Base-by-base conservation (phyloP, 106 monocot genomes). In the Dendrobium chrysotoxum region DNA sequence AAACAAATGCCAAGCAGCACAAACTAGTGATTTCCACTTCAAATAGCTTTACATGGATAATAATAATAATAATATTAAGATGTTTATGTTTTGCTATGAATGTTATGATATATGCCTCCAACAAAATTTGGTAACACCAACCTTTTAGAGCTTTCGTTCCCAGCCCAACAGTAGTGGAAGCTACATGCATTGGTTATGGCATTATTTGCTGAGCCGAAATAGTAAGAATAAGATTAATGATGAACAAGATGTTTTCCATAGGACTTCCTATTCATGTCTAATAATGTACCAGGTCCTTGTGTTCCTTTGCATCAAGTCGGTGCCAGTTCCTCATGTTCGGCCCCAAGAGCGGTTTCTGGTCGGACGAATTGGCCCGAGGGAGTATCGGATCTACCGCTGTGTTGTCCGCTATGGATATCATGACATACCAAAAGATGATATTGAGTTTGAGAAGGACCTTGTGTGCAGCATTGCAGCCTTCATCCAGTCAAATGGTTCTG, bases 321-420 rank as follows among this genome's bases (percentile, higher is more conserved):
- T 98, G 54, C 94, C 90, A 0, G 89, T 95, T 35, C 98, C 98
- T 7, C 86, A 88, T 30, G 92, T 98, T 18, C 80, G 61, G 9
- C 85, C 88, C 0, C 86, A 89, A 28, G 94, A 98, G 54, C 76
- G 98, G 26, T 98, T 94, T 81, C 89, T 98, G 7, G 88, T 98
- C 0, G 94, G 98, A 0, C 86, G 98, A 13, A 87, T 98, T 13
- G 98, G 98, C 53, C 94, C 98, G 1, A 92, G 83, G 75, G 87
- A 91, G 17, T 87, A 80, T 81, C 85, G 92, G 12, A 74, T 98
- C 7, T 98, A 98, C 79, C 79, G 98, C 38, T 91, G 91, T 88
- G 95, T 98, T n/a, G 98, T 88, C 11, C 89, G 98, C 10, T 92
- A 98, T 5, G 98, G 98, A 7, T 98, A 98, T 89, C 98, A 85